Evolutionary conservation across 169 alveolate species (phyloP), one percentile per base, ranked within the genome.

Genomic region (Cryptosporidium tyzzeri): DNA sequence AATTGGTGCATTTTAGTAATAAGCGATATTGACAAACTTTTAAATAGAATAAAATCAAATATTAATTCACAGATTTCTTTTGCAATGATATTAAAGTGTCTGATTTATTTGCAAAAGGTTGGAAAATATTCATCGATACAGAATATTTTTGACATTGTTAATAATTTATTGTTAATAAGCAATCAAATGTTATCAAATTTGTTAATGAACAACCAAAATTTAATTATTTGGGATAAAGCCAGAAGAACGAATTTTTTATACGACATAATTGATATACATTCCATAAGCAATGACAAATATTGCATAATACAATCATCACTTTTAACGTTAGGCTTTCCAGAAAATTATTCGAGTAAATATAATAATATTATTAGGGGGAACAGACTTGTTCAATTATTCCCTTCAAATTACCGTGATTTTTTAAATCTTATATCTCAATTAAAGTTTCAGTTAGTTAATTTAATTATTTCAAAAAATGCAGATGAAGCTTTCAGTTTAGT

Each of bases 21-120:
- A 14, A 16, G 41, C 5, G 69, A 75, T 61, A 84, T 85, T 16
- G 37, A 55, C 14, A 55, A 8, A n/a, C 44, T 92, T 16, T 41
- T 91, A 9, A 70, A 61, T 21, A 85, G 85, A 59, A 91, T 91
- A 70, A 75, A 85, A 48, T 70, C 70, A 50, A 61, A 51, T 51
- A 85, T 92, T 35, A 69, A 73, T 37, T 85, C 85, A 75, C 71
- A 75, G 68, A 86, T 84, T 55, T 80, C 92, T 33, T 69, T 80
- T 45, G 65, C 69, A 8, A 65, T 87, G 37, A 59, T 68, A 21
- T 59, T 92, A 31, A 92, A 84, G 10, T 92, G 93, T 9, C 21
- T 92, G 9, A 50, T 86, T 16, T 75, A 85, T 84, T 74, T 86
- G n/a, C 84, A 71, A 67, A 86, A 61, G 35, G 70, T 73, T 55